Conservation (phyloP, 2,329 filamentous ascomycete genomes). For the Periconia sp. region DNA sequence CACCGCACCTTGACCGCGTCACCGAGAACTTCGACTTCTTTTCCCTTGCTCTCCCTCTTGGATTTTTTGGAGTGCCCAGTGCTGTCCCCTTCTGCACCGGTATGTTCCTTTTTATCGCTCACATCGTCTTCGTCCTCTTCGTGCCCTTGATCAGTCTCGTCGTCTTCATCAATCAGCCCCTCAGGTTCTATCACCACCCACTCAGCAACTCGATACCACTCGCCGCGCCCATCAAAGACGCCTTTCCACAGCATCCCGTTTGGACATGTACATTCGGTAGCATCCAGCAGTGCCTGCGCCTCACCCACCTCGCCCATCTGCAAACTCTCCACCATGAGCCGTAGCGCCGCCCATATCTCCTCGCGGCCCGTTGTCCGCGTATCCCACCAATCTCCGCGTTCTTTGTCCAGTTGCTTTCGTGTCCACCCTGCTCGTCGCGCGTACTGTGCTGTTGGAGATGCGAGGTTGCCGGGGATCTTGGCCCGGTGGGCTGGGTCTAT, state of each 20-base stretch:
- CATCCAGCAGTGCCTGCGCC: conserved; percentile 79
- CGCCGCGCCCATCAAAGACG: conserved; percentile 49
- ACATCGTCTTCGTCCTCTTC: conserved; percentile 15
- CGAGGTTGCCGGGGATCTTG: conserved; percentile 30
- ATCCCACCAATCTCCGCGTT: conserved; percentile 85
- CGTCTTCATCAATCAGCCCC: conserved; percentile 38
- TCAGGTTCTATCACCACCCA: conserved; percentile 50
- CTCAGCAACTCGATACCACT: conserved; percentile 47
- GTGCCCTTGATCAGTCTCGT: conserved; percentile 14
- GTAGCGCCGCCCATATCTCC: conserved; percentile 80
- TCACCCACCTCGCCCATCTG: conserved; percentile 53
- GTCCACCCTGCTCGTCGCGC: conserved; percentile 48
- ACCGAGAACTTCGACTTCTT: conserved; percentile 18
- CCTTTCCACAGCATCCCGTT: conserved; percentile 44
- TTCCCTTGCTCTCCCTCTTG: conserved; percentile 12
- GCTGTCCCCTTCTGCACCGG: conserved; percentile 24
- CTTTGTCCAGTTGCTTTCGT: conserved; percentile 64
- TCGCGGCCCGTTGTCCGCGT: conserved; percentile 76
- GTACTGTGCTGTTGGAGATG: conserved; percentile 18
- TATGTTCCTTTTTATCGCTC: conserved; percentile 24
- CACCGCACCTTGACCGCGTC: conserved; percentile 36
- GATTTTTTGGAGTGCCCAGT: conserved; percentile 23
- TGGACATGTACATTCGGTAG: conserved; percentile 61
- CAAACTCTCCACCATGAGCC: conserved; percentile 67
- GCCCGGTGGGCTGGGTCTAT: conserved; percentile 29